Conservation (phyloP, 1,284 basidiomycete genomes). For the Rhodotorula glutinis region DNA sequence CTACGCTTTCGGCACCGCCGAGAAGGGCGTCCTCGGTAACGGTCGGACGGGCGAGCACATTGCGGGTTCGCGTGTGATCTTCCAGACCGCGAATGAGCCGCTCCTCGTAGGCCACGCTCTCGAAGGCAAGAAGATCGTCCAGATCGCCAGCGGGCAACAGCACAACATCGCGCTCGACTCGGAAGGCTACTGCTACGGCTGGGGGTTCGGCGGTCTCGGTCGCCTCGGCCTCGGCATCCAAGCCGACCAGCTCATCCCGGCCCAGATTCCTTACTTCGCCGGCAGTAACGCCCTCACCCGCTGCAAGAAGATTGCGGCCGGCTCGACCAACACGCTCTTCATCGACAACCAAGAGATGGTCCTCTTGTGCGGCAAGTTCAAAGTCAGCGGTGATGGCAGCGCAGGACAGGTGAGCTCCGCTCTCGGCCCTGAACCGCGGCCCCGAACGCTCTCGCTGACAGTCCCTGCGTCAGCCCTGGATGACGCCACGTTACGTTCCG, state of each 20-base stretch:
- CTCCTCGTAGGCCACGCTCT: conserved; percentile 51
- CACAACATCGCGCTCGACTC: conserved; percentile 77
- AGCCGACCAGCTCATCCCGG: conserved; percentile 67
- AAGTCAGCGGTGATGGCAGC: conserved; percentile 82
- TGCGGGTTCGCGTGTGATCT: conserved; percentile 27
- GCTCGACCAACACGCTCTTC: conserved; percentile 76
- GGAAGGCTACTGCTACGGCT: conserved; percentile 77
- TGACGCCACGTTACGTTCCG: conserved; percentile 73
- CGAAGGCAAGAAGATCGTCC: conserved; percentile 57
- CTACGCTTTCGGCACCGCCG: conserved; percentile 84
- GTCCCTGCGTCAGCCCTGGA: conserved; percentile 59
- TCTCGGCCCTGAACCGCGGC: conserved; percentile 21
- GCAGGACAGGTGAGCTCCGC: conserved; percentile 40
- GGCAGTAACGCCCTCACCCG: conserved; percentile 64
- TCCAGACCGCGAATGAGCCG: conserved; percentile 31
- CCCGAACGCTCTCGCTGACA: not conserved
- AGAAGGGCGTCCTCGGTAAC: conserved; percentile 88
- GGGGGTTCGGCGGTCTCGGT: conserved; percentile 62
- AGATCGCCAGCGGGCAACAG: conserved; percentile 80
- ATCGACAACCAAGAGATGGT: conserved; percentile 73
- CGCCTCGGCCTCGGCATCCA: conserved; percentile 66
- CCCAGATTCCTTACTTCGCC: conserved; percentile 67
- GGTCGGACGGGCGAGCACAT: conserved; percentile 52
- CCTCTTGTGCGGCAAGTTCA: conserved; percentile 58
- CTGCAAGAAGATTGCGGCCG: conserved; percentile 67